Conservation (phyloP, 2,329 filamentous ascomycete genomes). For the Cercospora sp. region DNA sequence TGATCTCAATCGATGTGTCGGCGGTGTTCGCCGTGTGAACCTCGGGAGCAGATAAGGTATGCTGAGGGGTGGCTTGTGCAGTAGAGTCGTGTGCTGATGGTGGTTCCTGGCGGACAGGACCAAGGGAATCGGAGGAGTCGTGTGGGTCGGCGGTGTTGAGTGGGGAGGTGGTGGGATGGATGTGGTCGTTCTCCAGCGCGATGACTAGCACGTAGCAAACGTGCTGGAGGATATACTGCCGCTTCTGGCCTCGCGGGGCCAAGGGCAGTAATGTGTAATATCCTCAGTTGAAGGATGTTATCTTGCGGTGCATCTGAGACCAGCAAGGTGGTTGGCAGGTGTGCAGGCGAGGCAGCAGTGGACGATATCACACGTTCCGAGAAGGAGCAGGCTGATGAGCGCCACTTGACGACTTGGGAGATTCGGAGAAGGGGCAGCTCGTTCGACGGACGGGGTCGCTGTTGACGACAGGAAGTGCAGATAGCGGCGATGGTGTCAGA, state of each 20-base stretch:
- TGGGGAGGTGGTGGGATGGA: slow-evolving; percentile 28
- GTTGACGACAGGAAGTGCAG: neutral
- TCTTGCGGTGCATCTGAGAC: slow-evolving; percentile 5
- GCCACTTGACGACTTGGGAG: neutral
- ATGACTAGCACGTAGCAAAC: slow-evolving; percentile 25
- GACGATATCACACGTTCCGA: neutral
- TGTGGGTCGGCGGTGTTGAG: slow-evolving; percentile 38
- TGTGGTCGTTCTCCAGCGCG: slow-evolving; percentile 37
- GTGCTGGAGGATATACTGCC: slow-evolving; percentile 22
- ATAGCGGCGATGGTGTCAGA: neutral
- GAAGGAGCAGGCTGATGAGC: slow-evolving; percentile 3
- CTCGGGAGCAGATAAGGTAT: slow-evolving; percentile 21
- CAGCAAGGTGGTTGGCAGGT: slow-evolving; percentile 4
- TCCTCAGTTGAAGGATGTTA: neutral
- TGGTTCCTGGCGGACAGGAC: slow-evolving; percentile 20
- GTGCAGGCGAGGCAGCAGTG: slow-evolving; percentile 1
- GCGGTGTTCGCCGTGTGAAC: slow-evolving; percentile 18
- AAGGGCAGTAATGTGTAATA: slow-evolving; percentile 18
- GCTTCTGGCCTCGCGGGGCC: slow-evolving; percentile 26
- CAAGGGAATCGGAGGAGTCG: slow-evolving; percentile 27
- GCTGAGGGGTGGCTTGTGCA: slow-evolving; percentile 29
- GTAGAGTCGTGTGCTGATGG: slow-evolving; percentile 38
- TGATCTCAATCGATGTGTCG: slow-evolving; percentile 18
- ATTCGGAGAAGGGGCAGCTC: neutral
- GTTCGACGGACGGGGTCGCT: neutral